Percentiles rank a stretch among this genome's conserved stretches.
Evolutionary conservation across 805 yeast species (phyloP).

Genomic region (Huiozyma sinensis): DNA sequence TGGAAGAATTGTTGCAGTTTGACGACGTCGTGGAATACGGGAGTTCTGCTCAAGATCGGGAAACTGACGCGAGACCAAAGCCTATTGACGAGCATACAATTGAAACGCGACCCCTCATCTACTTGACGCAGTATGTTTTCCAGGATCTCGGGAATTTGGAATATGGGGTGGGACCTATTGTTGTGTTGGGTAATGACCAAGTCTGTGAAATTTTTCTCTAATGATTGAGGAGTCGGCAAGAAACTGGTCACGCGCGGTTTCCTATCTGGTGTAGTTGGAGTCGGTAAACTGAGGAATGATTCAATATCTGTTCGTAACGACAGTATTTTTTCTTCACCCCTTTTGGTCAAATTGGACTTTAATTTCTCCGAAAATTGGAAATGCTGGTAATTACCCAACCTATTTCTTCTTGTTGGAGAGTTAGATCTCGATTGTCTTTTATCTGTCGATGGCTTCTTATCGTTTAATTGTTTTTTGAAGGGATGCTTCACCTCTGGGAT

Average conservation of each 20-base stretch:
- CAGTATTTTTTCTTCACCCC: neutral
- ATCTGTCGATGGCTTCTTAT: neutral
- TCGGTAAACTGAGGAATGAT: neutral
- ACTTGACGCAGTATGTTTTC: neutral
- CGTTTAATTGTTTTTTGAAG: too few relatives aligned
- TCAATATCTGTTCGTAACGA: too few relatives aligned
- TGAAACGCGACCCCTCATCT: slow-evolving; percentile 33
- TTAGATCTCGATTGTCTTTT: slow-evolving; percentile 1
- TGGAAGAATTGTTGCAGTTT: slow-evolving; percentile 36
- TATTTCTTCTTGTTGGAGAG: slow-evolving; percentile 4
- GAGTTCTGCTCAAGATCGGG: slow-evolving; percentile 43
- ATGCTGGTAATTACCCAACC: neutral
- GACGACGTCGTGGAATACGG: slow-evolving; percentile 41
- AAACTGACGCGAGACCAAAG: slow-evolving; percentile 50
- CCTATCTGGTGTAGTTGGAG: slow-evolving; percentile 1
- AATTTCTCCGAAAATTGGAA: slow-evolving; percentile 2
- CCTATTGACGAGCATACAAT: slow-evolving; percentile 59
- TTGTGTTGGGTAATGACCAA: slow-evolving; percentile 1
- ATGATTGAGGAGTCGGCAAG: slow-evolving; percentile 2
- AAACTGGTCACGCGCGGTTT: neutral
- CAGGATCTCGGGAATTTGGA: slow-evolving; percentile 54
- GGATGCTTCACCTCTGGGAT: too few relatives aligned
- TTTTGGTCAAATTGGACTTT: neutral
- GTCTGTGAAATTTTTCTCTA: slow-evolving; percentile 4
- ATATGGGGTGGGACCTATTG: slow-evolving; percentile 33